Evolutionary conservation across 2,329 filamentous ascomycete genomes (phyloP), one percentile per base, ranked within the genome.

Genomic region (Bipolaris oryzae): DNA sequence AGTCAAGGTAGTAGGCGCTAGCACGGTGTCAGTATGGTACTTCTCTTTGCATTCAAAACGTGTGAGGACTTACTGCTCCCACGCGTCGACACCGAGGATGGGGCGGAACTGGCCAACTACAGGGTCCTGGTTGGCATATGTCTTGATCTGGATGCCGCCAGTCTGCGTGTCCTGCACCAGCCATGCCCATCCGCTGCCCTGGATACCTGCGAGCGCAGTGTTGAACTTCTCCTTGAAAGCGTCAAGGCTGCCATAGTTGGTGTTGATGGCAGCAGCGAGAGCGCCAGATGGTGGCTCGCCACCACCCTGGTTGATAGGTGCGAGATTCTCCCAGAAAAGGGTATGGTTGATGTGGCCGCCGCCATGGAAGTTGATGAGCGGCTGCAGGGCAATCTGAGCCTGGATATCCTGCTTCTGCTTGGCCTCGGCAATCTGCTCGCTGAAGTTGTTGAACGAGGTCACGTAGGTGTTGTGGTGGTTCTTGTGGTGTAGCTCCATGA

Each of bases 401-500:
- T 80, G 67, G 64, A 85, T 81, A 66, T 88, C 84, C 45, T 81
- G 77, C 55, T 81, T 80, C 7, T 77, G 68, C 57, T 83, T 76
- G 25, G 86, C 85, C 20, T 86, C 83, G 56, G 83, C 81, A 62
- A 90, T 80, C 74, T 93, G 87, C 78, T 92, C 87, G 66, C 87
- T 81, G 55, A 91, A 89, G 59, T 88, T 84, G 82, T 96, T 96
- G 82, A 91, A 90, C 76, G 89, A 89, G 78, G 88, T 95, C 69
- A 96, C 91, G 77, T 96, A 96, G 72, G 92, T 93, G 79, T 94
- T 88, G 83, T 96, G 93, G 84, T 96, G 92, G 80, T 92, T 94
- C 81, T 86, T 88, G 86, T 96, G 90, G 84, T 96, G 93, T 43
- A 96, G 86, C 82, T 96, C 91, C 93, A 96, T 96, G 82, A 96